Conservation (phyloP, 176 grass and related monocot genomes). For the Rhipidocladum racemiflorum region DNA sequence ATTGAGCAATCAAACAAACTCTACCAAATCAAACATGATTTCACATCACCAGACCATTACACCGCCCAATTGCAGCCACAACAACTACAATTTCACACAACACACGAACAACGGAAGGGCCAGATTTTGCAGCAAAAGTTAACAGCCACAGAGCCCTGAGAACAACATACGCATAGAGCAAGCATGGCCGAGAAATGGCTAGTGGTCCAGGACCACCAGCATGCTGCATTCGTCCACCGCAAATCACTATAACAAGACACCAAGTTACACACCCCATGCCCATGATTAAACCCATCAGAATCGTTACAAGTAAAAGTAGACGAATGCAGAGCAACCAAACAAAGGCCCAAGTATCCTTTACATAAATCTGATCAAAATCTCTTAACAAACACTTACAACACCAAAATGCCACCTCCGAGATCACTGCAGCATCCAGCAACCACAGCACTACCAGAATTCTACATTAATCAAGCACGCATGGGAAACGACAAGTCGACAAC, state of each 20-base stretch:
- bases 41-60: neutral
- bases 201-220: neutral
- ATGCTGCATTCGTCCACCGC: neutral
- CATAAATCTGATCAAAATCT: neutral
- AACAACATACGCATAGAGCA: neutral
- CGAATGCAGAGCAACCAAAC: slow-evolving; percentile 17
- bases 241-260: neutral
- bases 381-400: neutral
- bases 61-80: neutral
- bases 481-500: neutral
- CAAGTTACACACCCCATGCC: neutral
- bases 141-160: neutral
- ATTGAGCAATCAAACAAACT: slow-evolving; percentile 10
- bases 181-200: neutral
- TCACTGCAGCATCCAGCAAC: neutral
- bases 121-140: neutral
- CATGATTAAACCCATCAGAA: slow-evolving; percentile 6
- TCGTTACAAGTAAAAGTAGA: neutral
- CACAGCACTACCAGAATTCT: neutral
- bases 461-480: neutral
- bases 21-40: neutral
- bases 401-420: neutral
- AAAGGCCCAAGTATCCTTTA: neutral
- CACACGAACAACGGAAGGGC: neutral
- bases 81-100: neutral